Percentiles rank a stretch among this genome's conserved stretches.
phyloP scores from a whole-genome alignment of 768 basidiomycete genomes.

The Suillus brevipes region DNA sequence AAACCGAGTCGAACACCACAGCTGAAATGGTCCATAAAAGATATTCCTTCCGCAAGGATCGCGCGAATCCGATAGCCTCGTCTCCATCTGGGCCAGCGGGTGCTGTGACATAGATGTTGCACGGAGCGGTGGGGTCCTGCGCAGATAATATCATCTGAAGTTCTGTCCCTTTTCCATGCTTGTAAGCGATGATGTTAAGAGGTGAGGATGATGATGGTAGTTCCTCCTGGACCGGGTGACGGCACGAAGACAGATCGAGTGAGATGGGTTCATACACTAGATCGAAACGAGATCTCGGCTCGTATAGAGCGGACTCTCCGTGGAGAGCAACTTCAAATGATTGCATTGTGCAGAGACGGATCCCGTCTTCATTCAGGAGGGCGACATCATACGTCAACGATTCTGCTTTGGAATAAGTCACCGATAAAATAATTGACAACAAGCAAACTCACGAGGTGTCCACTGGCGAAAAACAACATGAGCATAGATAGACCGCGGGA shows the following conservation, averaged over 20 bases:
- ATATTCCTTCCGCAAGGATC: slow-evolving; percentile 33
- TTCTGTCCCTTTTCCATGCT: background rate
- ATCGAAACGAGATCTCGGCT: background rate
- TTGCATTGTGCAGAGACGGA: background rate
- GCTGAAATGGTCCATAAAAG: slow-evolving; percentile 30
- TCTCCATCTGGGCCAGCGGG: slow-evolving; percentile 30
- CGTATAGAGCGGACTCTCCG: background rate
- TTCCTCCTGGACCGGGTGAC: background rate
- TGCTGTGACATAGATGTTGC: slow-evolving; percentile 31
- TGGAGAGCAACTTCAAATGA: slow-evolving; percentile 6
- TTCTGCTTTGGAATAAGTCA: background rate
- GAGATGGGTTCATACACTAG: background rate
- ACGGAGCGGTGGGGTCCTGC: slow-evolving; percentile 11
- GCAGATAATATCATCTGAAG: background rate
- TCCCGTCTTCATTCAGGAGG: background rate
- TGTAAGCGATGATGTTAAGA: background rate
- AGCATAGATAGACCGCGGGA: background rate
- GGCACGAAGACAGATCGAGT: background rate
- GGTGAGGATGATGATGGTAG: too few species aligned
- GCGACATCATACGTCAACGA: background rate
- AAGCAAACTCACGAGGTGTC: slow-evolving; percentile 1
- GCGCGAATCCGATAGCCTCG: slow-evolving; percentile 32
- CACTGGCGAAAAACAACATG: slow-evolving; percentile 5
- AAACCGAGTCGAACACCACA: slow-evolving; percentile 26
- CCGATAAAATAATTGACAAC: too few species aligned